A percentile compares a stretch with the other conserved stretches of the same genome.
Conservation (phyloP, 352 stramenopile genomes). For the Globisporangium alternatum region DNA sequence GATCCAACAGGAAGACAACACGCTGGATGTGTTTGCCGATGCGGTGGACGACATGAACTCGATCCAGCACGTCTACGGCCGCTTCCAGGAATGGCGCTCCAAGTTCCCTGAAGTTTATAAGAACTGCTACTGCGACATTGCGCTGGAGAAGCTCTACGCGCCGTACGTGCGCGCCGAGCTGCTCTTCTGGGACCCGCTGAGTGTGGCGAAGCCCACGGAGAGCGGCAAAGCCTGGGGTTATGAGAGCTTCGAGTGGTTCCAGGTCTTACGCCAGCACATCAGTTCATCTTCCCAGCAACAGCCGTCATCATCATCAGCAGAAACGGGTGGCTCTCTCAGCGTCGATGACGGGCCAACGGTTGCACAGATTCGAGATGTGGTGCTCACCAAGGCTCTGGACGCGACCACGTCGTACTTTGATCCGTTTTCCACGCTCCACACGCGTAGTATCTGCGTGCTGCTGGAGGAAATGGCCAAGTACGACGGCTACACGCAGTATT, state of each 20-base stretch:
- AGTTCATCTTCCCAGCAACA: neutral
- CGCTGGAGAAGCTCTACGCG: constrained; percentile 53
- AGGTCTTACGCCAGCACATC: constrained; percentile 36
- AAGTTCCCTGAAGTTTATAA: constrained; percentile 76
- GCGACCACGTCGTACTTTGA: constrained; percentile 51
- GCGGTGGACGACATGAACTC: constrained; percentile 70
- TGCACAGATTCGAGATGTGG: constrained; percentile 51
- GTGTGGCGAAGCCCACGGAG: constrained; percentile 15
- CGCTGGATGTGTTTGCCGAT: constrained; percentile 50
- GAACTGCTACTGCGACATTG: constrained; percentile 56
- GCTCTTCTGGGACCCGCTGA: constrained; percentile 62
- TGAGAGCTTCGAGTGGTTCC: constrained; percentile 54
- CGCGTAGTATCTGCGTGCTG: constrained; percentile 41
- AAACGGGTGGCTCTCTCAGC: neutral
- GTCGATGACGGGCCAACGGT: constrained; percentile 26
- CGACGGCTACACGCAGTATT: constrained; percentile 22
- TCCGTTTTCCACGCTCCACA: constrained; percentile 55
- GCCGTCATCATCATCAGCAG: neutral
- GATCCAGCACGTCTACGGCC: constrained; percentile 47
- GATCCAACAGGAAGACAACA: neutral
- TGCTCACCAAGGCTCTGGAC: constrained; percentile 35
- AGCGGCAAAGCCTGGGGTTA: constrained; percentile 24
- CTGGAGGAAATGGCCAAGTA: constrained; percentile 49
- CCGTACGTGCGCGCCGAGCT: constrained; percentile 66
- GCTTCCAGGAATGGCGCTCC: constrained; percentile 68